Percentiles rank a stretch among this genome's conserved stretches.
Conservation (phyloP, 176 grass and related monocot genomes). For the Musa itinerans region DNA sequence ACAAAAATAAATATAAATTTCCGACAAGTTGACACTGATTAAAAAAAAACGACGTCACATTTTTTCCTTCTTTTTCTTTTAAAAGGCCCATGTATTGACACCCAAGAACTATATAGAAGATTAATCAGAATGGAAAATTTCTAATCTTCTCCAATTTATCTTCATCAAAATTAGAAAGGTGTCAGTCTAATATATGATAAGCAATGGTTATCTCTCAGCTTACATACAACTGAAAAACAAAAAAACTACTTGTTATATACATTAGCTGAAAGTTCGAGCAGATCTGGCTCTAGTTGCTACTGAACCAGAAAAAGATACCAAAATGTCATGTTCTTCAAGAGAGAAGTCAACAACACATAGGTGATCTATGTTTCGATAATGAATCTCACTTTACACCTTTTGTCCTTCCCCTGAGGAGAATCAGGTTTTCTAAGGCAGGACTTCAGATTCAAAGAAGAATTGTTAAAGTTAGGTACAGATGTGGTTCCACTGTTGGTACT, state of each 20-base stretch:
- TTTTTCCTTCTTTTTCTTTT: neutral
- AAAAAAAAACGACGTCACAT: neutral
- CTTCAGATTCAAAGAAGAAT: slow-evolving; percentile 7
- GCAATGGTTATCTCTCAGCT: neutral
- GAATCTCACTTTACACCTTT: slow-evolving; percentile 12
- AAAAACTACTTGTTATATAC: neutral
- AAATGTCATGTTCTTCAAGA: too few species aligned
- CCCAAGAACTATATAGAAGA: neutral
- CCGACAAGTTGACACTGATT: too few species aligned
- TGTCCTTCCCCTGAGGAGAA: neutral
- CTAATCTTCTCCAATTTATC: neutral
- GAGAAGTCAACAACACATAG: neutral
- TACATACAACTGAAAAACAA: neutral
- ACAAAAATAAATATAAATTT: too few species aligned
- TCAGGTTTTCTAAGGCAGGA: slow-evolving; percentile 15
- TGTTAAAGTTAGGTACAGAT: neutral
- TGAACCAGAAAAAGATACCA: neutral
- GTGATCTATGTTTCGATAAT: slow-evolving; percentile 4
- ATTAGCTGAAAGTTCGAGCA: neutral
- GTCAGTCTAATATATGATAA: neutral
- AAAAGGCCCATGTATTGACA: too few species aligned
- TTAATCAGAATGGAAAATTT: neutral
- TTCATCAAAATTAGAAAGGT: neutral
- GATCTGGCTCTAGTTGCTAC: neutral
- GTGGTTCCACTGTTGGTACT: neutral